phyloP scores from a whole-genome alignment of 139 green algal genomes.

The Picochlorum sp. region DNA sequence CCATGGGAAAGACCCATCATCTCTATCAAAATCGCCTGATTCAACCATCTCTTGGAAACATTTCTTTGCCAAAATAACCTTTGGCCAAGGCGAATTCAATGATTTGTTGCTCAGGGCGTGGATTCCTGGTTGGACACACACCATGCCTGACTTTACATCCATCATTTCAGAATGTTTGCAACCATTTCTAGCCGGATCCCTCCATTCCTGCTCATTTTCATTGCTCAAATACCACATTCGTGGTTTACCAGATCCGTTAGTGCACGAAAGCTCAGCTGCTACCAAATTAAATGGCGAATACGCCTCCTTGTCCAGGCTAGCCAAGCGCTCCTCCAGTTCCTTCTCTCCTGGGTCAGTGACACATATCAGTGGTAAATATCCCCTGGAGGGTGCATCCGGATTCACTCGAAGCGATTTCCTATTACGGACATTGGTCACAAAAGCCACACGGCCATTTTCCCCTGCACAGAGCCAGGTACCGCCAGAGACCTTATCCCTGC shows the following conservation, averaged over 20 bases:
- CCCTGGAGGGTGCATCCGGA: not conserved
- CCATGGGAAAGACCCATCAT: constrained; percentile 4
- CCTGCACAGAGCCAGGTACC: constrained; percentile 17
- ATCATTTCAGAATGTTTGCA: too few species aligned
- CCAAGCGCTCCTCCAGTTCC: not conserved
- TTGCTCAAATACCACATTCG: not conserved
- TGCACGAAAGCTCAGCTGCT: not conserved
- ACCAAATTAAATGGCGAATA: not conserved
- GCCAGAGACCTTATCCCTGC: not conserved
- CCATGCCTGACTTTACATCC: not conserved
- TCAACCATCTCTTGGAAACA: not conserved
- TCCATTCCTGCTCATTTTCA: too few species aligned
- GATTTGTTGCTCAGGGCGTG: constrained; percentile 13
- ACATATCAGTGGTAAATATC: not conserved
- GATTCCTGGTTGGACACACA: constrained; percentile 1
- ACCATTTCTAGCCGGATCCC: too few species aligned
- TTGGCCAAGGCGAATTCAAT: constrained; percentile 13
- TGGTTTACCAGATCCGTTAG: not conserved
- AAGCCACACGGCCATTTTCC: not conserved
- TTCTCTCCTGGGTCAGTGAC: not conserved
- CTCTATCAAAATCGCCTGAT: not conserved
- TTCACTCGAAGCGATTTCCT: too few species aligned
- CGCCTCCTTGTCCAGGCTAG: not conserved
- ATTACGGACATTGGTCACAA: constrained; percentile 1
- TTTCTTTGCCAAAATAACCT: constrained; percentile 1